phyloP scores from a whole-genome alignment of 2,329 filamentous ascomycete species.

The Fusarium irregulare region DNA sequence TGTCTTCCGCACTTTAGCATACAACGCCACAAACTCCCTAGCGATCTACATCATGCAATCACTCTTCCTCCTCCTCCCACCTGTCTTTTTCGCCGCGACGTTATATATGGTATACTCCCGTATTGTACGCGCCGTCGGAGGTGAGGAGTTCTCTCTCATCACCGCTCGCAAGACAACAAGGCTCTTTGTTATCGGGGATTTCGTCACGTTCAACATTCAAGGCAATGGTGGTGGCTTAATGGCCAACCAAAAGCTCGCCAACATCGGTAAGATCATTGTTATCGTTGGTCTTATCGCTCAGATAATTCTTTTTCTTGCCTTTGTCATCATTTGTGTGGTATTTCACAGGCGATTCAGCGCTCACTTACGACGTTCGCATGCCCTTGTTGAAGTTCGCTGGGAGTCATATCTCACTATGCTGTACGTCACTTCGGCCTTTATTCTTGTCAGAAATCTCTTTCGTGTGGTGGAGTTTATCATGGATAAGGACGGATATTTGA shows the following conservation, averaged over 20 bases:
- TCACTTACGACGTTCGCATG: background rate
- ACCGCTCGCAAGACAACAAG: slow-evolving; percentile 22
- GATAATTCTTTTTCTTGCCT: background rate
- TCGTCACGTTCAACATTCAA: slow-evolving; percentile 29
- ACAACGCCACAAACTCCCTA: slow-evolving; percentile 16
- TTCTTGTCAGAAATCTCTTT: slow-evolving; percentile 22
- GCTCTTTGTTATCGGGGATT: slow-evolving; percentile 24
- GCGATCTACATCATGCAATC: slow-evolving; percentile 32
- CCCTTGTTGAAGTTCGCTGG: background rate
- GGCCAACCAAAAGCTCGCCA: background rate
- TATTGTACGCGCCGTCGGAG: background rate
- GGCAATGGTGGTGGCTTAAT: slow-evolving; percentile 14
- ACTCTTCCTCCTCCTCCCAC: slow-evolving; percentile 20
- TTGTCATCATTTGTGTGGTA: slow-evolving; percentile 12
- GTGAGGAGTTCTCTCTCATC: slow-evolving; percentile 8
- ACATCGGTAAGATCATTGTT: slow-evolving; percentile 18
- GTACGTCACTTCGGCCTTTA: slow-evolving; percentile 1
- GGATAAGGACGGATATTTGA: slow-evolving; percentile 21
- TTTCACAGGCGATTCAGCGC: slow-evolving; percentile 16
- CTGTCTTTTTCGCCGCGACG: slow-evolving; percentile 31
- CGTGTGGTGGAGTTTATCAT: slow-evolving; percentile 27
- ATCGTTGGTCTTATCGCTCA: slow-evolving; percentile 4
- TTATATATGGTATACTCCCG: slow-evolving; percentile 37
- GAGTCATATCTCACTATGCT: slow-evolving; percentile 22
- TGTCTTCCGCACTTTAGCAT: slow-evolving; percentile 18